Evolutionary conservation across 2,329 filamentous ascomycete genomes (phyloP).

Genomic region (Trichoderma sp.): DNA sequence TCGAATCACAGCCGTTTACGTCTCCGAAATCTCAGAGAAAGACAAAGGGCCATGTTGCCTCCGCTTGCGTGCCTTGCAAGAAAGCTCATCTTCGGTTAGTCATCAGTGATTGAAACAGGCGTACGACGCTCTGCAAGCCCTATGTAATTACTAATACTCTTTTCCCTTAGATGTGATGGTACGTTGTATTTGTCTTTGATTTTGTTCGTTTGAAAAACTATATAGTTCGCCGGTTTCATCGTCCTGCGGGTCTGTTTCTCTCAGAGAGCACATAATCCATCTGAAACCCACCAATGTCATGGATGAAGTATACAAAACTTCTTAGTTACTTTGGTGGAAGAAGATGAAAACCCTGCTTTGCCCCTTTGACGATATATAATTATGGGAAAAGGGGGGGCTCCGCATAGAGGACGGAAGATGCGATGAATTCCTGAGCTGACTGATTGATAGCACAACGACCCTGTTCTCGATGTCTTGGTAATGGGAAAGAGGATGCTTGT

Average conservation of each 20-base stretch:
- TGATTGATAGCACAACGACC: slow-evolving; percentile 63
- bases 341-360: not conserved
- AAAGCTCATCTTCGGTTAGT: slow-evolving; percentile 71
- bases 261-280: no score
- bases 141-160: not conserved
- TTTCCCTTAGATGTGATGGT: slow-evolving; percentile 58
- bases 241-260: not conserved
- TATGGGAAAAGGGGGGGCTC: not conserved
- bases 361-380: not conserved
- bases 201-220: not conserved
- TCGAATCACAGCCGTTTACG: slow-evolving; percentile 48
- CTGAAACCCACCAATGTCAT: no score
- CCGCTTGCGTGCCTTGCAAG: slow-evolving; percentile 83
- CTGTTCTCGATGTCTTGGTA: slow-evolving; percentile 73
- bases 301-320: not conserved
- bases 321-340: not conserved
- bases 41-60: slow-evolving; percentile 78
- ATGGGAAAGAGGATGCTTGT: slow-evolving; percentile 77
- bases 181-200: slow-evolving; percentile 41
- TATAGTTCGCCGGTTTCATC: not conserved
- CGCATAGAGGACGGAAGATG: not conserved
- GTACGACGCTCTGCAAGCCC: not conserved
- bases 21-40: slow-evolving; percentile 64
- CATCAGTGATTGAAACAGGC: not conserved
- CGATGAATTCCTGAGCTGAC: slow-evolving; percentile 33